Evolutionary conservation across 805 yeast species (phyloP), one percentile per base, ranked within the genome.

Genomic region (Pichia paraexigua): DNA sequence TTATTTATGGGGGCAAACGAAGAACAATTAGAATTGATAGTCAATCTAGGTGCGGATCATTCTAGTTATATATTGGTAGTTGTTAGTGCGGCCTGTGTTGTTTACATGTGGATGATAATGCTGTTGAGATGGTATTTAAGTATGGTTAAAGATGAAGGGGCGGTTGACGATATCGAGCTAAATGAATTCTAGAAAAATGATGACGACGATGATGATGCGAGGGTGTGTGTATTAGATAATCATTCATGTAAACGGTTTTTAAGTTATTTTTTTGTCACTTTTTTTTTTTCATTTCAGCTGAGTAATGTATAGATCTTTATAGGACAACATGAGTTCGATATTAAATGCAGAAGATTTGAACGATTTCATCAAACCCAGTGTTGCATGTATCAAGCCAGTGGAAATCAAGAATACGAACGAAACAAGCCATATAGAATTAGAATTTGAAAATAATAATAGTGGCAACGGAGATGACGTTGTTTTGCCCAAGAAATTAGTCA

Each of bases 1-100:
- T 62, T 87, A 55, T 92, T 92, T 65, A 91, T 91, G 97, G 80
- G 87, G 27, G 98, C 98, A 22, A 91, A 78, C 56, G 97, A 91
- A 64, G 96, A 92, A 65, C 96, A 91, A 63, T 71, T 92, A 60
- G 67, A 68, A 11, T 70, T 88, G 53, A 88, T 91, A 2, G 69
- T 80, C 49, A 82, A 80, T 57, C 73, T 87, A 58, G 87, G 89
- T 1, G 85, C 96, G 5, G 96, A 87, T 67, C 94, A 87, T 60
- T 81, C 92, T 46, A 80, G 96, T 0, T 92, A 92, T 66, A 78
- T 87, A 39, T 71, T 92, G 68, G 77, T 84, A 6, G 73, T 85
- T 5, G 67, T 82, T 13, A 79, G 91, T 8, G 87, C 87, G 0
- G 91, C 95, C 0, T 85, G 87, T 59, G 57, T 88, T 56, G 72